A percentile compares a stretch with the other conserved stretches of the same genome.
These are phyloP conservation scores for Dioszegia crocea DNA, from an alignment of 768 basidiomycete species.

Conservation along the genomic window DNA sequence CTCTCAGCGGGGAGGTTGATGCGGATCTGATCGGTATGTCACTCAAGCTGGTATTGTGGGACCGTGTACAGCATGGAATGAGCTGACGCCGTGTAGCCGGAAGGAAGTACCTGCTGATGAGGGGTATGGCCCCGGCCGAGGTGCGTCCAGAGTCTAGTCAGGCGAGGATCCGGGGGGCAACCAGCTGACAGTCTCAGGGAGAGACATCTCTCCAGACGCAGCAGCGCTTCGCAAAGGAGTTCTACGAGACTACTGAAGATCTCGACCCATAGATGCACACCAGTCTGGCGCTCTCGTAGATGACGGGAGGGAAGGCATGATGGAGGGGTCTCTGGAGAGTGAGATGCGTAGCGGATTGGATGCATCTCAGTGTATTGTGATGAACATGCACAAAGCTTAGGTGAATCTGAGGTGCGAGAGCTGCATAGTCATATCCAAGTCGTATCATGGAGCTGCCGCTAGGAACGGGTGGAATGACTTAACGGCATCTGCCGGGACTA, in stretches of 20 bases:
- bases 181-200: constrained; percentile 27
- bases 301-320: too few relatives aligned
- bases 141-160: constrained; percentile 19
- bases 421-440: too few relatives aligned
- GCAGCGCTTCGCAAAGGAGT: constrained; percentile 73
- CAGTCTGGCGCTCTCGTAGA: too few relatives aligned
- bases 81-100: constrained; percentile 18
- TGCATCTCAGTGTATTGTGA: background rate
- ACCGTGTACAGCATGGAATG: background rate
- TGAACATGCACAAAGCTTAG: too few relatives aligned
- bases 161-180: background rate
- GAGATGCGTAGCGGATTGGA: background rate
- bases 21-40: constrained; percentile 30
- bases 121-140: constrained; percentile 45
- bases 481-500: background rate
- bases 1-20: constrained; percentile 49
- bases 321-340: background rate
- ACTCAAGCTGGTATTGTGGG: constrained; percentile 20
- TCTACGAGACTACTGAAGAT: constrained; percentile 58
- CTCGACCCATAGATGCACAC: constrained; percentile 12
- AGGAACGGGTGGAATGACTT: too few relatives aligned
- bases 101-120: constrained; percentile 46
- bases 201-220: constrained; percentile 72
- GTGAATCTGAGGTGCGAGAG: too few relatives aligned
- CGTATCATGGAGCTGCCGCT: too few relatives aligned